Base-by-base conservation (phyloP, 768 basidiomycete genomes). In the Collybiopsis confluens region DNA sequence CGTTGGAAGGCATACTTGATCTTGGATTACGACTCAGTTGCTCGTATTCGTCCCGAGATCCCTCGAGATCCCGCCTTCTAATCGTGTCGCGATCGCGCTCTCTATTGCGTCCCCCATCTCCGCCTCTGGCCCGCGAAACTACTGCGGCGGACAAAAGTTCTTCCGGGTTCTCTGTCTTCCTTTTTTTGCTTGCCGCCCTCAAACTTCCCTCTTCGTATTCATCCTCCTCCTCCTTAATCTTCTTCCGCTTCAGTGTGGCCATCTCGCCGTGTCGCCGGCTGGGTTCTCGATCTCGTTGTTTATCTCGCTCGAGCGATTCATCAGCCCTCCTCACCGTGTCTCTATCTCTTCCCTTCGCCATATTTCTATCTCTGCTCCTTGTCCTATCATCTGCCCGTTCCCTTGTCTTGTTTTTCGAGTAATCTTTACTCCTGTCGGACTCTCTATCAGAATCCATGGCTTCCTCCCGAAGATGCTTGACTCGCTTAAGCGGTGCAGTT, bases 211-310 rank as follows among this genome's bases (percentile, higher is more conserved):
- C 72, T 3, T 61, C 55, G 28, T 71, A 72, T 16, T 68, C 68
- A 26, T 73, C 71, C n/a, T 61, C 43, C 42, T 53, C 52, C n/a
- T 53, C 64, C 8, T 45, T 40, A 1, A 54, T 55, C 43, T 69
- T 68, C 60, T 75, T 80, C 24, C 78, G 73, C 59, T 79, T 80
- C 11, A 45, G 26, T 1, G 52, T 8, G 18, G 52, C 42, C 16
- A 21, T 33, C 15, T 53, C 52, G 33, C 40, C 30, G 3, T 52
- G 21, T 20, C 50, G 50, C 23, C 47, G 47, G 21, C 4, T 4
- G 15, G 35, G 10, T 21, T 48, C 47, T 11, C 35, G 21, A 15
- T 48, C 47, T 13, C 23, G 30, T 20, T 28, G 36, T 18, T 36
- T 21, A n/a, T 8, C 48, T 40, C 48, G 48, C 40, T 55, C 35